These are phyloP conservation scores for Pseudogymnoascus sp. DNA, from an alignment of 2,329 filamentous ascomycete species.

Conservation along the genomic window DNA sequence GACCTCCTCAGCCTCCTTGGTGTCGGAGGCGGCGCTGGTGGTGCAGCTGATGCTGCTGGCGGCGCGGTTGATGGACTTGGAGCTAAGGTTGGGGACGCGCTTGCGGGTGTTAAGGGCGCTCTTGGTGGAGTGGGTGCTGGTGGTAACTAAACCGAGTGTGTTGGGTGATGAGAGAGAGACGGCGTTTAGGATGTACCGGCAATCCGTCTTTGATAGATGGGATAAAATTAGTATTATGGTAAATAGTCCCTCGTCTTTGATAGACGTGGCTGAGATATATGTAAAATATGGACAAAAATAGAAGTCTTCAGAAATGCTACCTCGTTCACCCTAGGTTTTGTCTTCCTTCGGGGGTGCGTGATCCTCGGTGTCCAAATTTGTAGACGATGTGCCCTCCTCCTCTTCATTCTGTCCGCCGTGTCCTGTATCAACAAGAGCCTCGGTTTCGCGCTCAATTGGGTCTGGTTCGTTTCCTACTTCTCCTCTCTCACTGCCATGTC, in stretches of 20 bases:
- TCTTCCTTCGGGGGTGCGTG: not conserved
- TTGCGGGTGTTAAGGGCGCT: not conserved
- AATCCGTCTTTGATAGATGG: constrained; percentile 1
- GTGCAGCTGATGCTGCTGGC: not conserved
- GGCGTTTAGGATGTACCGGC: not conserved
- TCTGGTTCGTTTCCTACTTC: not conserved
- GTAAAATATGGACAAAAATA: constrained; percentile 1
- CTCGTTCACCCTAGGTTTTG: not conserved
- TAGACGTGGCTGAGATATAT: not conserved
- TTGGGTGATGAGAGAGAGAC: not conserved
- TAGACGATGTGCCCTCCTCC: not conserved
- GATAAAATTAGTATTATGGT: not conserved
- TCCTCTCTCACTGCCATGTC: not conserved
- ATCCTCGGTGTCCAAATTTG: not conserved
- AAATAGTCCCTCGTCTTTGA: constrained; percentile 1
- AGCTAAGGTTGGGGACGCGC: not conserved
- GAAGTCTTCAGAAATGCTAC: not conserved
- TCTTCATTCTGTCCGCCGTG: not conserved
- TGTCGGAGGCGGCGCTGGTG: not conserved
- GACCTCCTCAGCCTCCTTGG: not conserved
- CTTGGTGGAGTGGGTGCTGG: not conserved
- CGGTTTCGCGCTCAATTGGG: not conserved
- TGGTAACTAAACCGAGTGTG: not conserved
- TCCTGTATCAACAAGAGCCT: not conserved
- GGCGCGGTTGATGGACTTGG: not conserved